phyloP scores from a whole-genome alignment of 306 rosid genomes.

The Alnus glutinosa region DNA sequence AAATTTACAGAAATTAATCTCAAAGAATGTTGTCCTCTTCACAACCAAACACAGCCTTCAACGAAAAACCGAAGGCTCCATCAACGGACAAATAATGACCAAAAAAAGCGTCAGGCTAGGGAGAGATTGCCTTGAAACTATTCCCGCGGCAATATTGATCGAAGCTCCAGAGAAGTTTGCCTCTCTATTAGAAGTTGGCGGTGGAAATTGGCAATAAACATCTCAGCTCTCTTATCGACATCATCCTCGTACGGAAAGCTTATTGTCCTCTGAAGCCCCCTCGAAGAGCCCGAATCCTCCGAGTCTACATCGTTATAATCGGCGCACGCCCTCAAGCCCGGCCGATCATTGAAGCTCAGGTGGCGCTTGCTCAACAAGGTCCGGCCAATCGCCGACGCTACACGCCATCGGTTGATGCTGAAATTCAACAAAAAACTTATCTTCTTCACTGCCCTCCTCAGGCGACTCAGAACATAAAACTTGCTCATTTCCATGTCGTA shows the following conservation, averaged over 20 bases:
- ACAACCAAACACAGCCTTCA: not conserved
- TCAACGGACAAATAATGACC: not conserved
- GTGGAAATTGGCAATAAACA: constrained; percentile 68
- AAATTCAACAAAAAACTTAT: constrained; percentile 52
- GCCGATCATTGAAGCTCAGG: constrained; percentile 54
- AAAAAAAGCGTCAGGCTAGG: constrained; percentile 6
- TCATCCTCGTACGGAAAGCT: constrained; percentile 73
- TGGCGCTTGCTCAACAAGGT: constrained; percentile 28
- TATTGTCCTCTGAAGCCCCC: constrained; percentile 51
- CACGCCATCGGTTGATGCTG: constrained; percentile 47
- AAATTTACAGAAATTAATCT: not conserved
- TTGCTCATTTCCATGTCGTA: constrained; percentile 26
- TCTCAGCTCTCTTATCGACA: constrained; percentile 65
- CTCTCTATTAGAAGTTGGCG: constrained; percentile 74
- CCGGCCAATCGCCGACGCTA: constrained; percentile 45
- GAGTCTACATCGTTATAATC: constrained; percentile 28
- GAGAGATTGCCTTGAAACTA: constrained; percentile 41
- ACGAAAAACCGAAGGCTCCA: constrained; percentile 14
- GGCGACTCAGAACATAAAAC: constrained; percentile 42
- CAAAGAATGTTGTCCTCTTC: not conserved
- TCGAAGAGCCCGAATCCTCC: constrained; percentile 29
- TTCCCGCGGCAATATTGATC: constrained; percentile 45
- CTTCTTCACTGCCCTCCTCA: constrained; percentile 59
- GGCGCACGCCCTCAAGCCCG: constrained; percentile 43
- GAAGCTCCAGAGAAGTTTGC: constrained; percentile 70